These are phyloP conservation scores for Mallotus japonicus DNA, from an alignment of 441 rosid genomes.

Conservation along the genomic window DNA sequence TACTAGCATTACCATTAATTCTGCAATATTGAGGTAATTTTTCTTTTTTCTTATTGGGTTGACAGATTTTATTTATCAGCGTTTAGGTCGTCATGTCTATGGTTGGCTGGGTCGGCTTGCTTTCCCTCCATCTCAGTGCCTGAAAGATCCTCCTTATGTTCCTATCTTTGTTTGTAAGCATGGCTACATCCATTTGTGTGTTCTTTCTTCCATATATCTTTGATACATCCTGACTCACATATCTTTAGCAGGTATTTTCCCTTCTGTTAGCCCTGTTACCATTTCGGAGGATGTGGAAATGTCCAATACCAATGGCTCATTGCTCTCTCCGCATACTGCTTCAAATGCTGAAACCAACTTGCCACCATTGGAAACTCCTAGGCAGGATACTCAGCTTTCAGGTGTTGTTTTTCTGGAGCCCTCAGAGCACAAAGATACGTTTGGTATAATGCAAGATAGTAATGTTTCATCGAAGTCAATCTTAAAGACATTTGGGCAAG, in stretches of 20 bases:
- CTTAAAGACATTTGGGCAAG: slow-evolving; percentile 11
- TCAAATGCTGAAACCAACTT: slow-evolving; percentile 7
- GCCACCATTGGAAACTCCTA: slow-evolving; percentile 12
- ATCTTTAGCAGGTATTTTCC: slow-evolving; percentile 23
- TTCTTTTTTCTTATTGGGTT: neutral
- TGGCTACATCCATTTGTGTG: neutral
- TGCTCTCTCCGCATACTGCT: neutral
- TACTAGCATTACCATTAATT: too few species aligned
- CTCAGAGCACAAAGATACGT: slow-evolving; percentile 11
- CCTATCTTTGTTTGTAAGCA: slow-evolving; percentile 21
- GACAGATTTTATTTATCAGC: slow-evolving; percentile 16
- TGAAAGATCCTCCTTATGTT: neutral
- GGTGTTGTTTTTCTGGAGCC: slow-evolving; percentile 22
- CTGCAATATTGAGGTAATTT: too few species aligned
- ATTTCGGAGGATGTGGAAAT: slow-evolving; percentile 2
- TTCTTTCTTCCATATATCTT: slow-evolving; percentile 7
- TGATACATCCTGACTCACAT: slow-evolving; percentile 13
- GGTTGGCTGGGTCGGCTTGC: slow-evolving; percentile 33
- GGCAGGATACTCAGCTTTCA: slow-evolving; percentile 14
- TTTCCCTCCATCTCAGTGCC: slow-evolving; percentile 19
- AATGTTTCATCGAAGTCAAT: neutral
- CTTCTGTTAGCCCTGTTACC: slow-evolving; percentile 26
- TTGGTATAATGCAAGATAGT: slow-evolving; percentile 3
- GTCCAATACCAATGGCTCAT: slow-evolving; percentile 9
- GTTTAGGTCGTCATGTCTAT: slow-evolving; percentile 10